A percentile compares a stretch with the other conserved stretches of the same genome.
These are phyloP conservation scores for Cyathus striatus DNA, from an alignment of 768 basidiomycete species.

Conservation along the genomic window DNA sequence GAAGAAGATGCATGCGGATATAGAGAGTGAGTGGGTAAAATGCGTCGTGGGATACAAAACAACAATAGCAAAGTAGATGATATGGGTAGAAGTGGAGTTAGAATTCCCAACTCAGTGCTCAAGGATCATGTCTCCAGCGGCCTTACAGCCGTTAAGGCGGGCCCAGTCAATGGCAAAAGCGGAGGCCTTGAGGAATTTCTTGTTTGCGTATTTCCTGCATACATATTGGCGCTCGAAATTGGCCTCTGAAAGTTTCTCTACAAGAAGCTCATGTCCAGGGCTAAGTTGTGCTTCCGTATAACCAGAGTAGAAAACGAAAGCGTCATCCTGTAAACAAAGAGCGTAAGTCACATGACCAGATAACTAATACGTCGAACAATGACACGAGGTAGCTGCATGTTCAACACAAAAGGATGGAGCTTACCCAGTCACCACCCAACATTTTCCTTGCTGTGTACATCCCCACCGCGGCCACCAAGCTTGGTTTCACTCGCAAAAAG, in stretches of 20 bases:
- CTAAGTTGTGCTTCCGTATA: slow-evolving; percentile 86
- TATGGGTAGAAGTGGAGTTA: slow-evolving; percentile 6
- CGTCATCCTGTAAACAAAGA: slow-evolving; percentile 60
- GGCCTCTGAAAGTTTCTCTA: slow-evolving; percentile 76
- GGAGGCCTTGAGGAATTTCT: slow-evolving; percentile 95
- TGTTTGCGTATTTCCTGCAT: slow-evolving; percentile 94
- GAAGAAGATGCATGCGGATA: slow-evolving; percentile 11
- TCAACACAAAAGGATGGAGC: slow-evolving; percentile 28
- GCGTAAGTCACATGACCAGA: slow-evolving; percentile 32
- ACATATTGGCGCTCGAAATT: slow-evolving; percentile 84
- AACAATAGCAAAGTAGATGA: slow-evolving; percentile 9
- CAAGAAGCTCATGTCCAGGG: slow-evolving; percentile 74
- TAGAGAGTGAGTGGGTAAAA: slow-evolving; percentile 5
- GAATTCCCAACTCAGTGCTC: slow-evolving; percentile 26
- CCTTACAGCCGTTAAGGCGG: slow-evolving; percentile 36
- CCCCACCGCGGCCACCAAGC: slow-evolving; percentile 88
- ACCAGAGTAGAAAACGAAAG: slow-evolving; percentile 89
- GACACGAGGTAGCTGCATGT: slow-evolving; percentile 14
- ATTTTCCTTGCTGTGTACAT: slow-evolving; percentile 96
- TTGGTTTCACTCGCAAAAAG: slow-evolving; percentile 91
- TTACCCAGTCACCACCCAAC: slow-evolving; percentile 94
- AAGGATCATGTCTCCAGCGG: slow-evolving; percentile 39
- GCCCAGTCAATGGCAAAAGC: slow-evolving; percentile 76
- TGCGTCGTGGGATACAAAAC: slow-evolving; percentile 10
- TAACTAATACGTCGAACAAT: slow-evolving; percentile 4